phyloP scores from a whole-genome alignment of 2,329 filamentous ascomycete genomes.

The Aspergillus neotritici region DNA sequence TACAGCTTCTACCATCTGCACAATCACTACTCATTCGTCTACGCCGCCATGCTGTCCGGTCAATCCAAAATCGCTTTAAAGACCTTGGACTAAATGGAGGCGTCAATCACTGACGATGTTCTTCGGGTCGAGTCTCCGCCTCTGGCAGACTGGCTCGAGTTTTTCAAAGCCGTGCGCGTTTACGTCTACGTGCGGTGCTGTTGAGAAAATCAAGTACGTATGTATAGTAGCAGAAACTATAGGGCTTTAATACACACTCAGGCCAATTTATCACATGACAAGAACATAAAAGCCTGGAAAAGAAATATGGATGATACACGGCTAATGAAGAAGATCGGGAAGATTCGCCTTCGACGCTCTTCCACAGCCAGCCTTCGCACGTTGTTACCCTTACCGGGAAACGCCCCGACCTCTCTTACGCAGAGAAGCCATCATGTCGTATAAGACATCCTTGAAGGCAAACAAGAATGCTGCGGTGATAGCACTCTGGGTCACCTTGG shows the following conservation, averaged over 20 bases:
- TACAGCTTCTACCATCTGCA: conserved; percentile 71
- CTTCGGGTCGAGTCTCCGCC: conserved; percentile 61
- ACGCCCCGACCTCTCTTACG: conserved; percentile 28
- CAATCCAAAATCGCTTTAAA: conserved; percentile 57
- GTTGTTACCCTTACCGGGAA: conserved; percentile 22
- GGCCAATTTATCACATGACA: no score
- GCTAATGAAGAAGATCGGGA: no score
- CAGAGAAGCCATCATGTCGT: conserved; percentile 51
- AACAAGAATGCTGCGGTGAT: conserved; percentile 94
- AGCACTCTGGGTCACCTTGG: conserved; percentile 95
- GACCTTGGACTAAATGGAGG: conserved; percentile 54
- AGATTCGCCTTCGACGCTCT: no score
- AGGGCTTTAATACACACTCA: no score
- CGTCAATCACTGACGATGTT: conserved; percentile 57
- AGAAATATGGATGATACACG: no score
- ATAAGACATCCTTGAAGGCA: conserved; percentile 95
- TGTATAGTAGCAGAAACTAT: no score
- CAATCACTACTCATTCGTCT: conserved; percentile 67
- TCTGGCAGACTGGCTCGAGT: conserved; percentile 74
- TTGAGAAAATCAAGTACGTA: no score
- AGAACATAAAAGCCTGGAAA: no score
- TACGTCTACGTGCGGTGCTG: conserved; percentile 68
- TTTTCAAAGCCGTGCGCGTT: conserved; percentile 59
- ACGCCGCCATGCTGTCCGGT: conserved; percentile 70
- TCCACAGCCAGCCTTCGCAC: not conserved